These are phyloP conservation scores for Gossypioides kirkii DNA, from an alignment of 345 rosid genomes.

Conservation along the genomic window DNA sequence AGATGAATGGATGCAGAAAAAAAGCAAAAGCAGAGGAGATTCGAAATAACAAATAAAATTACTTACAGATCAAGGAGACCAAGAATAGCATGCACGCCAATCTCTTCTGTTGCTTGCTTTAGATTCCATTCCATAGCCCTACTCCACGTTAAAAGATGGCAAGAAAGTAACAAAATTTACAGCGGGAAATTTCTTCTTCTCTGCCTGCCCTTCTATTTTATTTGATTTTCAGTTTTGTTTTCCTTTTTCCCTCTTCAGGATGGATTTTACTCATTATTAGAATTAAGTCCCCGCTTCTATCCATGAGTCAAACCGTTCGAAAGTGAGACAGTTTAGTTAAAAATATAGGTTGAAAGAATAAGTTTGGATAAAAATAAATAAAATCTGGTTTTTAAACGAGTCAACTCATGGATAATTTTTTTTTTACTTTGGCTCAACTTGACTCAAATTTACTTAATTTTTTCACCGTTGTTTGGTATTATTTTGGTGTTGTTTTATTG, in stretches of 20 bases:
- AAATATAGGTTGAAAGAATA: no score
- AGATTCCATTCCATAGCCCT: constrained; percentile 4
- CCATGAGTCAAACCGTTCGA: no score
- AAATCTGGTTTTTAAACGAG: no score
- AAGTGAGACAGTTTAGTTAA: accelerated
- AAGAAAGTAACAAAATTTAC: not conserved
- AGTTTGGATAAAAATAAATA: no score
- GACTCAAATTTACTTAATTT: no score
- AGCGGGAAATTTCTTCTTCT: not conserved
- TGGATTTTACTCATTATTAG: no score
- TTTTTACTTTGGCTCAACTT: no score
- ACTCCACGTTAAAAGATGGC: not conserved
- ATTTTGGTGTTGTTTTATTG: no score
- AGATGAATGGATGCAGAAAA: not conserved
- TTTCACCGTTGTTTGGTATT: no score
- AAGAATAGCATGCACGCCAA: not conserved
- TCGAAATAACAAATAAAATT: not conserved
- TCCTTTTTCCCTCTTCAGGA: not conserved
- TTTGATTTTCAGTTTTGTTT: not conserved
- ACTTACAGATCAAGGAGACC: constrained; percentile 2
- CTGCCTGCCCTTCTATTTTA: not conserved
- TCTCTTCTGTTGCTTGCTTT: not conserved
- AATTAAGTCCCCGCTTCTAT: no score
- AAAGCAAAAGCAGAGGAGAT: not conserved
- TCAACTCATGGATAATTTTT: no score